Evolutionary conservation across 169 alveolate species (phyloP).

Genomic region (Plasmodium knowlesi): DNA sequence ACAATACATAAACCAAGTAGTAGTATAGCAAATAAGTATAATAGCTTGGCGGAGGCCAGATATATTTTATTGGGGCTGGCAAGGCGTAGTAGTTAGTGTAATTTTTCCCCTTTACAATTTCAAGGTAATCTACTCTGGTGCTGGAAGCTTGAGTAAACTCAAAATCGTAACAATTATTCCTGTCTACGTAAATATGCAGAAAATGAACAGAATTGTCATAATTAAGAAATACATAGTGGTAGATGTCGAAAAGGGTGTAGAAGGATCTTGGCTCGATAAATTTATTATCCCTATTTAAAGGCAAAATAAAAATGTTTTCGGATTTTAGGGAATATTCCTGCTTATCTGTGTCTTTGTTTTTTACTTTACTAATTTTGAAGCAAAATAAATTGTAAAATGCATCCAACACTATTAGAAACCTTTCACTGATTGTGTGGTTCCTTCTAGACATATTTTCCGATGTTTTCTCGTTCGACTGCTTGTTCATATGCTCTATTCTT

Average conservation of each 20-base stretch:
- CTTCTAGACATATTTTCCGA: neutral
- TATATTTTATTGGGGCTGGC: slow-evolving; percentile 56
- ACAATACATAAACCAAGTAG: slow-evolving; percentile 16
- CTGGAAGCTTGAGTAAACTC: neutral
- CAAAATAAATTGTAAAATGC: slow-evolving; percentile 74
- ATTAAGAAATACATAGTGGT: slow-evolving; percentile 57
- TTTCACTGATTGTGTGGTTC: neutral
- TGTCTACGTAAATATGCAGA: slow-evolving; percentile 45
- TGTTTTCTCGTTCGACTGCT: neutral
- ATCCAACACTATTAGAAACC: slow-evolving; percentile 47
- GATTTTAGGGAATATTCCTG: slow-evolving; percentile 10
- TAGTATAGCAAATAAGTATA: slow-evolving; percentile 52
- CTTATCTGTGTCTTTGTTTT: neutral
- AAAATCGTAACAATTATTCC: slow-evolving; percentile 53
- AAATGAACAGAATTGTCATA: slow-evolving; percentile 63
- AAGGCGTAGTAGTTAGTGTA: slow-evolving; percentile 33
- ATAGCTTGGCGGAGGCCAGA: slow-evolving; percentile 56
- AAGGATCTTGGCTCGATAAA: slow-evolving; percentile 41
- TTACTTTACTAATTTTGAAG: slow-evolving; percentile 40
- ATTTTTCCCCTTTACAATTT: slow-evolving; percentile 23
- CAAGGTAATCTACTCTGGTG: slow-evolving; percentile 21
- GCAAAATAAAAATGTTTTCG: slow-evolving; percentile 45
- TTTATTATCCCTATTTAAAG: slow-evolving; percentile 45
- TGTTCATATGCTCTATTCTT: neutral
- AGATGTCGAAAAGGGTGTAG: slow-evolving; percentile 59